Evolutionary conservation across 2,329 filamentous ascomycete species (phyloP), one percentile per base, ranked within the genome.

Genomic region (Colletotrichum sp.): DNA sequence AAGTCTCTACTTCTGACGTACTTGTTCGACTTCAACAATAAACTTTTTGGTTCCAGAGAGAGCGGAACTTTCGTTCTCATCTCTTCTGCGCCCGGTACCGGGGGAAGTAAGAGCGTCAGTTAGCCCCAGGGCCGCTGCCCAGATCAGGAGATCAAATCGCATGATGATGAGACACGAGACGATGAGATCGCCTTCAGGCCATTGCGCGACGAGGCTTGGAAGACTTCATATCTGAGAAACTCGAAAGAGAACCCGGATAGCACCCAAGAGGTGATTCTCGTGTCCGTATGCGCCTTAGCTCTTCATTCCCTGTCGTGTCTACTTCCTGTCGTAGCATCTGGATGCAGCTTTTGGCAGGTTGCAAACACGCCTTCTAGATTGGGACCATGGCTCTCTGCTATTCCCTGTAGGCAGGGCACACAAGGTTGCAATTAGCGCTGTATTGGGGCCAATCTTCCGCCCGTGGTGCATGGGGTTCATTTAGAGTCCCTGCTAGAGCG

Each of bases 21-120:
- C 78, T 26, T 71, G n/a, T n/a, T 75, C 75, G 18, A 71, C 74
- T 52, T 79, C 78, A 12, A 79, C n/a, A 8, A 79, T 77, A 34
- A 78, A 79, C 67, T 70, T 76, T 43, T 77, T 77, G 2, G 67
- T 61, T 24, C 48, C 67, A 4, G 16, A 8, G 3, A 36, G 18
- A 34, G 21, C 38, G n/a, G 14, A 10, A 26, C 28, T 52, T 2
- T 48, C 16, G 5, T 7, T n/a, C 2, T 43, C 71, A 18, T 61
- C 36, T 8, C 61, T 34, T 71, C 36, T 18, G 34, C 6, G 28
- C 3, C 34, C n/a, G 1, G 13, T 14, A 8, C 1, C 24, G 1
- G 59, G 21, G 36, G 34, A 32, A 1, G 66, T 2, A 7, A 21
- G 10, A 4, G 59, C 59, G 7, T 61, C 13, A 2, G 10, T 28